Conservation (phyloP, 1,284 basidiomycete species). For the Microbotryum intermedium region DNA sequence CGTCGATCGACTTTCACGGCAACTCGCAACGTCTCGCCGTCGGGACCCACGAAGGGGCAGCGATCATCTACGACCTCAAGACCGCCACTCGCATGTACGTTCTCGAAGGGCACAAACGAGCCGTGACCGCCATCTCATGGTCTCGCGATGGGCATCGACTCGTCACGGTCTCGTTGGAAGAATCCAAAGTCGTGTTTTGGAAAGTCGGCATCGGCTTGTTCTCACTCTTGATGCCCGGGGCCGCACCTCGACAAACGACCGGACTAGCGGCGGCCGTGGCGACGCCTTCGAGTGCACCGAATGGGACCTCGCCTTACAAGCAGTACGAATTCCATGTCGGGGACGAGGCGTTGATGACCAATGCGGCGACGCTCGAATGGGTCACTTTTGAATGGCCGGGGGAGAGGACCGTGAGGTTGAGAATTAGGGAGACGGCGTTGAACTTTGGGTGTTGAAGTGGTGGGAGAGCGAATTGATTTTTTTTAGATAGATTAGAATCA, state of each 20-base stretch:
- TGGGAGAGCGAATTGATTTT: no score
- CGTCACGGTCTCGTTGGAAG: conserved; percentile 76
- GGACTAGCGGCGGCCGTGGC: not conserved
- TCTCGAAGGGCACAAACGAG: conserved; percentile 76
- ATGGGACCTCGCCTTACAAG: conserved; percentile 56
- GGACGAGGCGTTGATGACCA: conserved; percentile 55
- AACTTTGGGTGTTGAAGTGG: conserved; percentile 48
- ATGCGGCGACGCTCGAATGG: conserved; percentile 60
- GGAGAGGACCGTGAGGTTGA: conserved; percentile 68
- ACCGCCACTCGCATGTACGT: conserved; percentile 91
- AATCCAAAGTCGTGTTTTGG: conserved; percentile 54
- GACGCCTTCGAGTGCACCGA: not conserved
- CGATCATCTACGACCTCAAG: conserved; percentile 92
- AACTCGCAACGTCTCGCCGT: conserved; percentile 78
- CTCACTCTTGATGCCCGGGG: conserved; percentile 83
- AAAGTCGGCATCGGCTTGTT: conserved; percentile 36
- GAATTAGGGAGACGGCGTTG: conserved; percentile 67
- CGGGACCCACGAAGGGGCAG: conserved; percentile 66
- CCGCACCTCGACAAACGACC: conserved; percentile 72
- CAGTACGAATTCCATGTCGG: conserved; percentile 58
- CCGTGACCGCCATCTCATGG: conserved; percentile 72
- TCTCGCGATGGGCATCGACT: conserved; percentile 85
- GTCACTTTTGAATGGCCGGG: conserved; percentile 74
- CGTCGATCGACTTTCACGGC: conserved; percentile 82
- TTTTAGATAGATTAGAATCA: no score